phyloP scores from a whole-genome alignment of 2,329 filamentous ascomycete species.

The Fusarium nisikadoi region DNA sequence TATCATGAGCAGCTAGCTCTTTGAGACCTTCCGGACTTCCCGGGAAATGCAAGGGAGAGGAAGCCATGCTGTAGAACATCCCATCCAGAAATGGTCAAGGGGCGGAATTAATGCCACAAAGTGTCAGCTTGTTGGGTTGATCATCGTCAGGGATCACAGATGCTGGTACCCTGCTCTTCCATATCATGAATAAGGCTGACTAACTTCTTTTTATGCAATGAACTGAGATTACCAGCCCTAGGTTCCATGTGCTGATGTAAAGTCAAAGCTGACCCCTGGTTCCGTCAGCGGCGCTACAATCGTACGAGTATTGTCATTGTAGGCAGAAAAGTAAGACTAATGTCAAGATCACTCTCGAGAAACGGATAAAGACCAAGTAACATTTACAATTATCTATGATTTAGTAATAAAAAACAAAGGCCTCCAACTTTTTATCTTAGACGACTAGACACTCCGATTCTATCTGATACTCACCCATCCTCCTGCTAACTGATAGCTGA shows the following conservation, averaged over 20 bases:
- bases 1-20: neutral
- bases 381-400: accelerated
- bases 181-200: neutral
- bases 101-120: neutral
- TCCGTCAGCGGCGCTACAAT: neutral
- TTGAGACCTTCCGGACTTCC: neutral
- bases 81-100: neutral
- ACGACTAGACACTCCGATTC: neutral
- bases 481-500: too few relatives aligned
- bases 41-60: neutral
- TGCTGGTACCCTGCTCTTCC: neutral
- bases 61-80: neutral
- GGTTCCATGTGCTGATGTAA: too few relatives aligned
- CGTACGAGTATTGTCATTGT: too few relatives aligned
- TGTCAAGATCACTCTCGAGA: neutral
- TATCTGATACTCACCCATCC: neutral
- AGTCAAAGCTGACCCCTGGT: neutral
- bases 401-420: neutral
- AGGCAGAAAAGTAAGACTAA: too few relatives aligned
- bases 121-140: neutral
- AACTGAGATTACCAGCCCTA: neutral
- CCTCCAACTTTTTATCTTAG: accelerated
- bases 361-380: neutral
- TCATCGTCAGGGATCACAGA: neutral
- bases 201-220: neutral